These are phyloP conservation scores for Diaporthe longicolla DNA, from an alignment of 2,329 filamentous ascomycete species.

Conservation along the genomic window DNA sequence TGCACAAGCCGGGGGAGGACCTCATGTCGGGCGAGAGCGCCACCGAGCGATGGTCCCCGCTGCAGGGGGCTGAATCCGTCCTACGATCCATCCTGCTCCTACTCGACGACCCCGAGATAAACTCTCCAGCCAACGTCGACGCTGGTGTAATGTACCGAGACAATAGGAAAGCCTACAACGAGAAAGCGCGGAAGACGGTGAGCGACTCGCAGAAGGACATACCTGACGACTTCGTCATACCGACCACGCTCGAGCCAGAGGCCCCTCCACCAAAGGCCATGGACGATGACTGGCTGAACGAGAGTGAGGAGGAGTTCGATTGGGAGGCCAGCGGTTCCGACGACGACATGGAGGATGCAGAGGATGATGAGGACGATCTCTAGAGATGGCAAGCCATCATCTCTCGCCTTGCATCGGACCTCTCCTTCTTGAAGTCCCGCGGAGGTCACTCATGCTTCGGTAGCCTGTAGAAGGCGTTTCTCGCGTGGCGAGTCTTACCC, in stretches of 20 bases:
- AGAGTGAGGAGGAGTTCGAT: constrained; percentile 81
- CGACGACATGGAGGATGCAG: constrained; percentile 72
- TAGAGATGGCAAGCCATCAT: constrained; percentile 54
- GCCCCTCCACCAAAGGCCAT: constrained; percentile 74
- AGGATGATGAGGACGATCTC: constrained; percentile 70
- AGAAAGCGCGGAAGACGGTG: constrained; percentile 77
- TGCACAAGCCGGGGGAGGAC: constrained; percentile 93
- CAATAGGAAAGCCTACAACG: constrained; percentile 77
- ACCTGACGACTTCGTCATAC: constrained; percentile 85
- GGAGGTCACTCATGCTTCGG: background rate
- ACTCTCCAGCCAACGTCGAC: constrained; percentile 94
- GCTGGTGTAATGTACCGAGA: constrained; percentile 89
- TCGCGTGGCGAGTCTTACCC: background rate
- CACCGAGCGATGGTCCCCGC: constrained; percentile 92
- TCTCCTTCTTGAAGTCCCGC: background rate
- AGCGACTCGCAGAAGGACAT: constrained; percentile 84
- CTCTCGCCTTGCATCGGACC: constrained; percentile 7
- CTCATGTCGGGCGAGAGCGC: constrained; percentile 91
- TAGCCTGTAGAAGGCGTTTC: background rate
- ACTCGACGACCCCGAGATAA: constrained; percentile 93
- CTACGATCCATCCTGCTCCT: constrained; percentile 92
- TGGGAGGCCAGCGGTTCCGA: constrained; percentile 78
- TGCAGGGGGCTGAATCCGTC: constrained; percentile 94
- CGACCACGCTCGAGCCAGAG: constrained; percentile 75
- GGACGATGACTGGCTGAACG: constrained; percentile 87